Conservation (phyloP, 768 basidiomycete species). For the Phanerochaete carnosa region DNA sequence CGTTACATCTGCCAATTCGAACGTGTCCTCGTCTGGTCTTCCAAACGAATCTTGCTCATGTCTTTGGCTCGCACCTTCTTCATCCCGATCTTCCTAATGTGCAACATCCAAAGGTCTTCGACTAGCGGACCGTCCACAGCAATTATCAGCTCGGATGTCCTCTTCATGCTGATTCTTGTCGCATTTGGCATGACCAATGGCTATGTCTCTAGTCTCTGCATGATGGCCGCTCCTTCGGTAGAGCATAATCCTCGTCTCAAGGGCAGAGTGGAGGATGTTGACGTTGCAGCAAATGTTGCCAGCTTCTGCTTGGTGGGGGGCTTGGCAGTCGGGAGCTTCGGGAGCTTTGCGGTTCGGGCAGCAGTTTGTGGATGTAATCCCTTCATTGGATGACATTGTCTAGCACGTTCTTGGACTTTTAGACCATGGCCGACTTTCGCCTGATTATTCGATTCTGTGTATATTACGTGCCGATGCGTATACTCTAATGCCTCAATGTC, state of each 20-base stretch:
- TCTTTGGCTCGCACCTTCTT: slow-evolving; percentile 75
- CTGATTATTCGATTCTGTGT: too few species aligned
- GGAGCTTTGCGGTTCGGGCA: slow-evolving; percentile 76
- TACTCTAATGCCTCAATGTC: too few species aligned
- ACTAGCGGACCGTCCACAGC: slow-evolving; percentile 31
- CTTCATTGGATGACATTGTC: slow-evolving; percentile 33
- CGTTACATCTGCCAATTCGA: slow-evolving; percentile 69
- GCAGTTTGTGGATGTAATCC: slow-evolving; percentile 72
- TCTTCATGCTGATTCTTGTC: slow-evolving; percentile 73
- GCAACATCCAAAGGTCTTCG: slow-evolving; percentile 66
- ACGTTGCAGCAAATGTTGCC: slow-evolving; percentile 78
- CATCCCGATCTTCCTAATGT: slow-evolving; percentile 84
- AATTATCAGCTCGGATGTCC: slow-evolving; percentile 70
- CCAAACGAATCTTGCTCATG: slow-evolving; percentile 54
- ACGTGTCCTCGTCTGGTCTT: slow-evolving; percentile 64
- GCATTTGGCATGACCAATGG: slow-evolving; percentile 80
- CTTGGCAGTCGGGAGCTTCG: slow-evolving; percentile 68
- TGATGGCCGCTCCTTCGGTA: slow-evolving; percentile 81
- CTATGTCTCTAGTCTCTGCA: slow-evolving; percentile 70
- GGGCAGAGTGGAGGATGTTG: slow-evolving; percentile 73
- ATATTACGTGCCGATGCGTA: too few species aligned
- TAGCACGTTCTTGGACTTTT: too few species aligned
- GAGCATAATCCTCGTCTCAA: slow-evolving; percentile 74
- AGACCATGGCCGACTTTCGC: too few species aligned
- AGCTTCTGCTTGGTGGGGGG: slow-evolving; percentile 79